Base-by-base conservation (phyloP, 108 stramenopile species). In the Nitzschia sp. region DNA sequence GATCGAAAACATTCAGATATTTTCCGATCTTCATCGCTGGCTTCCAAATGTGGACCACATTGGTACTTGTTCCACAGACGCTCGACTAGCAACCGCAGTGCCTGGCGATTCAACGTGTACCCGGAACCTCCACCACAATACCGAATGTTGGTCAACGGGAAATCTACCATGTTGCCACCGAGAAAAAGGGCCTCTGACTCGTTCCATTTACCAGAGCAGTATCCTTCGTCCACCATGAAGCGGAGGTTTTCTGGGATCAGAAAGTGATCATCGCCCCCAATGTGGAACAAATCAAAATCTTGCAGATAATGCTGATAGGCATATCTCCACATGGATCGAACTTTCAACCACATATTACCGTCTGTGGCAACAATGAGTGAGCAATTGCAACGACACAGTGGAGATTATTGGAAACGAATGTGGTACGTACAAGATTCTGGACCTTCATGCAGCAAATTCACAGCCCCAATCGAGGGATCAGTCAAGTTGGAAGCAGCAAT, bases 221-320 rank as follows among this genome's bases (percentile, higher is more conserved):
- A 44, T 19, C 44, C 61, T 24, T 20, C 25, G 1, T 19, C 20
- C 8, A 24, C 61, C 61, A 58, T 58, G 6, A 6, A 37, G 44
- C 85, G 40, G 53, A 96, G 60, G 70, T 95, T 95, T 43, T 95
- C 91, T 5, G 86, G 70, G 53, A 94, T 75, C 19, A 91, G 58
- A 53, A 81, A 95, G 41, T 88, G 57, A 77, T 95, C 94, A 57
- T 95, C 94, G 22, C 83, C 86, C 11, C 84, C 72, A 51, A 82
- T 82, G 43, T 82, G 78, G 57, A 86, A 82, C 43, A 60, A 80
- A 52, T 84, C 85, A 59, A 63, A 93, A 5, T 87, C 71, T 12
- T 82, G 57, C 9, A 51, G 48, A 57, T 86, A 89, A 66, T 91
- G 76, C 20, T 70, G 63, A 66, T 83, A 67, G 0, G 83, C 77